Percentiles rank a stretch among this genome's conserved stretches.
Conservation (phyloP, 73 alveolate genomes). For the Diophrys appendiculata region DNA sequence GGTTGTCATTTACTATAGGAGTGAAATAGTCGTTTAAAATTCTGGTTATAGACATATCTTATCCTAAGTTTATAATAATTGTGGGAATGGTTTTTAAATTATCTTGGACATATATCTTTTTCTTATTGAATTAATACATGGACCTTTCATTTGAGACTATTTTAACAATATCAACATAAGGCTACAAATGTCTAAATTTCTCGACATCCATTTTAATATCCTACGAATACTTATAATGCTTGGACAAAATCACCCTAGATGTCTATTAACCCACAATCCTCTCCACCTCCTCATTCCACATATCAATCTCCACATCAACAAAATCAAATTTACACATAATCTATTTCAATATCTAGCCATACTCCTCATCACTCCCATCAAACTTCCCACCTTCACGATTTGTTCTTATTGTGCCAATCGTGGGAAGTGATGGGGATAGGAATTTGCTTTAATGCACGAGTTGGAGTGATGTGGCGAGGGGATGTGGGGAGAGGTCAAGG, state of each 20-base stretch:
- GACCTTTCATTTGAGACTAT: conserved; percentile 3
- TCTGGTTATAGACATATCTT: conserved; percentile 9
- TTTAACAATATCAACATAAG: not conserved
- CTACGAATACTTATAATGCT: not conserved
- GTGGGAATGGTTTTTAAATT: not conserved
- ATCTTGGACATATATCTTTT: too few species aligned
- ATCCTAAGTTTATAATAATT: not conserved
- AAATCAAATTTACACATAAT: not conserved
- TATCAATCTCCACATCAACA: not conserved
- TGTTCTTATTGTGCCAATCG: not conserved
- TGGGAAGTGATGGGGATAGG: too few species aligned
- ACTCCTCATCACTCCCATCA: not conserved
- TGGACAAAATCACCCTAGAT: conserved; percentile 5
- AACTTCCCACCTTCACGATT: not conserved
- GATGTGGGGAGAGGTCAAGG: too few species aligned
- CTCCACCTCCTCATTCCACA: not conserved
- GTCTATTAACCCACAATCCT: not conserved
- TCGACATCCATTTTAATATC: too few species aligned
- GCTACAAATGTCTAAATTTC: too few species aligned
- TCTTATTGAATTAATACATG: too few species aligned
- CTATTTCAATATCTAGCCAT: not conserved
- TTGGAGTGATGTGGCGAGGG: too few species aligned
- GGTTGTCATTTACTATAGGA: conserved; percentile 14
- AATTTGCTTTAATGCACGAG: too few species aligned
- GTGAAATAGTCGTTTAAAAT: conserved; percentile 10